Evolutionary conservation across 495 filamentous ascomycete genomes (phyloP), one percentile per base, ranked within the genome.

Genomic region (Peziza echinospora): DNA sequence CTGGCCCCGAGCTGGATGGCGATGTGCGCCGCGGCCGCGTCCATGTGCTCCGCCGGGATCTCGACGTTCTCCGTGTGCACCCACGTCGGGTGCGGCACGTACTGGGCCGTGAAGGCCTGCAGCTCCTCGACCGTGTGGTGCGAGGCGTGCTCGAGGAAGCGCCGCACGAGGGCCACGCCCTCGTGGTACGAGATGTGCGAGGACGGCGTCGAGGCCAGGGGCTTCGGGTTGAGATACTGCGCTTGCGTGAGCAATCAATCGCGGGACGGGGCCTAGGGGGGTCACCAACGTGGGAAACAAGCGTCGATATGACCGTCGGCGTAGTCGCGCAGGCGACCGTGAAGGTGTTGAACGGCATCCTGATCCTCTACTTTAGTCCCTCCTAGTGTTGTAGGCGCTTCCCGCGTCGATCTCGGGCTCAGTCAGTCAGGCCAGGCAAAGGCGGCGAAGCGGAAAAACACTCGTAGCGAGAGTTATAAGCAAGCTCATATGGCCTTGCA

Each of bases 101-200:
- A 82, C 68, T 93, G 85, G 21, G 71, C 66, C 0, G 86, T 91
- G 61, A 94, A 94, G 19, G 73, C 74, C 55, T 96, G 87, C 16
- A 94, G 60, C 25, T 96, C 86, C 62, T 96, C 87, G 48, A 96
- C 78, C 0, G 82, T 82, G 57, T 92, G 84, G 50, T 80, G 75
- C 1, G 84, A 85, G 1, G 84, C 78, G 55, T 83, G 81, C 16
- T 63, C 55, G 21, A 96, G 73, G 62, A 96, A 96, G 26, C 76
- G 75, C 43, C 82, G 81, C 49, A 94, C 76, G 19, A 94, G 68
- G 24, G 78, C 71, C n/a, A 96, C 69, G n/a, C 84, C 85, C 63
- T 93, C 80, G 54, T 93, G 81, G 61, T 96, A 96, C 21, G 84
- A 84, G 50, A 96, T 73, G 55, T 87, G 83, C 1, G 79, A 76